Evolutionary conservation across 768 basidiomycete genomes (phyloP), one percentile per base, ranked within the genome.

Genomic region (Agrocybe chaxingu): DNA sequence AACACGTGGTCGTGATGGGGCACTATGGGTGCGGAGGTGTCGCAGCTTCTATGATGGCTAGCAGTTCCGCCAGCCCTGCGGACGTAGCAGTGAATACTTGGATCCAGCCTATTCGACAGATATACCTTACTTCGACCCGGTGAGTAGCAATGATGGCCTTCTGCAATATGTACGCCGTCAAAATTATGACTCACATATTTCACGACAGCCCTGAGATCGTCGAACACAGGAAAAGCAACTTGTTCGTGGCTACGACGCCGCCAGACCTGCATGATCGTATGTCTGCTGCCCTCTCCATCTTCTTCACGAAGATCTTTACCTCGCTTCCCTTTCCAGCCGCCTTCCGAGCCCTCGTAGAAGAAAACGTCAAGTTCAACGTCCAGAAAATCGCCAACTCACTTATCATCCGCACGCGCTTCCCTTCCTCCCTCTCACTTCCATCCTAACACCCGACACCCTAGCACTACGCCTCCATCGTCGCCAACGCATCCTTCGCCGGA

Each of bases 311-410:
- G 1, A 43, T n/a, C 5, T 11, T 7, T 39, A 39, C 8, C 16
- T 37, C 13, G 18, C 8, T 13, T 47, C 37, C 32, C 19, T 8
- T 7, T 44, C 6, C 35, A 70, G 70, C 66, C 18, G 68, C 64
- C 6, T 70, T 71, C 57, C 64, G 70, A 13, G 70, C 70, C 1
- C 62, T 72, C 7, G 68, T 72, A 4, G 70, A 72, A 52, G 70
- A 72, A 46, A 71, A 72, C 33, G 64, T 71, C 11, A 71, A 60
- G 43, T 59, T 56, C 3, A 61, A 52, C 29, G 63, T 62, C 33
- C 45, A 50, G n/a, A 57, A 64, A 8, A 56, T 68, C 29, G 54
- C 60, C 10, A 45, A 47, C 13, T 52, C 54, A 42, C 49, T 42
- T 12, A 58, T 66, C 24, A 60, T 68, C 32, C 42, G 57, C n/a